Conservation (phyloP, 1,284 basidiomycete genomes). For the Cutaneotrichosporon spelunceum region DNA sequence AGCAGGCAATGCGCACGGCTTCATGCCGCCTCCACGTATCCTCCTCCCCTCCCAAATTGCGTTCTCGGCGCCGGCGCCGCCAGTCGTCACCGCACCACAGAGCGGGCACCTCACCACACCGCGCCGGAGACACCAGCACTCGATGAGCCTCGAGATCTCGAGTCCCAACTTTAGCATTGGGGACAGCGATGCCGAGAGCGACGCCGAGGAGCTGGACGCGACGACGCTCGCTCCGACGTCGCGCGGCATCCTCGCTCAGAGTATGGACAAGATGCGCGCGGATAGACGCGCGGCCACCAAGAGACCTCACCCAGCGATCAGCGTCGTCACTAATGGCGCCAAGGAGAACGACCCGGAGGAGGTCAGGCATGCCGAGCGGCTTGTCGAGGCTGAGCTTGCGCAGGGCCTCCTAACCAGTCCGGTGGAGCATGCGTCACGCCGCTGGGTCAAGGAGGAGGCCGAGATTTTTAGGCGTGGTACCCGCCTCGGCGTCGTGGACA, state of each 20-base stretch:
- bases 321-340: not conserved
- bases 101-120: conserved; percentile 4
- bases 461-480: conserved; percentile 89
- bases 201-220: conserved; percentile 54
- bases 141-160: conserved; percentile 57
- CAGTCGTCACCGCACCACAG: conserved; percentile 18
- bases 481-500: conserved; percentile 70
- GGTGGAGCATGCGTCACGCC: conserved; percentile 56
- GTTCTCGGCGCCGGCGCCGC: conserved; percentile 19
- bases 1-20: conserved; percentile 43
- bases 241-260: conserved; percentile 6
- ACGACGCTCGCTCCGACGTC: not conserved
- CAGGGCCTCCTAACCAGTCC: conserved; percentile 21
- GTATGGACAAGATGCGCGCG: conserved; percentile 6
- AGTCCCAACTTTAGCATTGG: conserved; percentile 61
- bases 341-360: not conserved
- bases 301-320: not conserved
- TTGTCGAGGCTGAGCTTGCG: conserved; percentile 20
- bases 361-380: conserved; percentile 14
- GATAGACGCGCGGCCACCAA: not conserved
- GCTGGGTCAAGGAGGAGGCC: conserved; percentile 79
- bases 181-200: conserved; percentile 62
- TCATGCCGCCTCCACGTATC: conserved; percentile 38
- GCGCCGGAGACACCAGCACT: conserved; percentile 37
- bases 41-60: conserved; percentile 42